Conservation (phyloP, 2,329 filamentous ascomycete genomes). For the Ophiostoma perfectum region DNA sequence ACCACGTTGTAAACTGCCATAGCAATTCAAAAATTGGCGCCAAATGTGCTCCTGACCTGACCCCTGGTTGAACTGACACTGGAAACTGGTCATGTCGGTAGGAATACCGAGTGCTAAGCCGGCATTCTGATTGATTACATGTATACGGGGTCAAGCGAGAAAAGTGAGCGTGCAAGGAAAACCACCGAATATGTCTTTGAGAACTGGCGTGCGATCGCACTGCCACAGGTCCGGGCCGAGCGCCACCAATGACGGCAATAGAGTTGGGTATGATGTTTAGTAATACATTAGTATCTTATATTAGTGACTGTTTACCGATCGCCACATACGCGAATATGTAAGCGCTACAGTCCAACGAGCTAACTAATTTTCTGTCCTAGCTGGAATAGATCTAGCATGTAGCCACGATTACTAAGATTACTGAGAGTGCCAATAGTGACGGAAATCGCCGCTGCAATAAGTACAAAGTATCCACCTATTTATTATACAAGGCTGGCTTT, state of each 20-base stretch:
- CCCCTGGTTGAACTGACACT: not conserved
- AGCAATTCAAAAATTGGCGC: not conserved
- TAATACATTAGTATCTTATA: not conserved
- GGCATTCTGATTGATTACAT: not conserved
- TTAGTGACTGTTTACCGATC: not conserved
- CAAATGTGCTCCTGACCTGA: not conserved
- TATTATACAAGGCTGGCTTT: not conserved
- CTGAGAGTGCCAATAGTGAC: too few species aligned
- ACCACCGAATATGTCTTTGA: not conserved
- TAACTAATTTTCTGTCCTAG: too few species aligned
- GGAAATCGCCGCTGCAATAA: not conserved
- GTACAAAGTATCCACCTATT: not conserved
- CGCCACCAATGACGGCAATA: not conserved
- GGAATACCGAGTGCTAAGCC: constrained; percentile 1
- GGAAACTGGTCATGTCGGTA: not conserved
- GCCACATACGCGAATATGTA: too few species aligned
- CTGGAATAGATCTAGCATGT: too few species aligned
- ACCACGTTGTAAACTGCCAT: not conserved
- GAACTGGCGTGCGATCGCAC: not conserved
- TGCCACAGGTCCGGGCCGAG: not conserved
- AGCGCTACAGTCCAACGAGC: too few species aligned
- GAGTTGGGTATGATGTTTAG: not conserved
- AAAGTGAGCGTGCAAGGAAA: not conserved
- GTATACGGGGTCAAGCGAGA: not conserved
- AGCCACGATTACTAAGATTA: too few species aligned